A percentile compares a stretch with the other conserved stretches of the same genome.
phyloP scores from a whole-genome alignment of 257 asterid genomes.

The Ballota nigra region DNA sequence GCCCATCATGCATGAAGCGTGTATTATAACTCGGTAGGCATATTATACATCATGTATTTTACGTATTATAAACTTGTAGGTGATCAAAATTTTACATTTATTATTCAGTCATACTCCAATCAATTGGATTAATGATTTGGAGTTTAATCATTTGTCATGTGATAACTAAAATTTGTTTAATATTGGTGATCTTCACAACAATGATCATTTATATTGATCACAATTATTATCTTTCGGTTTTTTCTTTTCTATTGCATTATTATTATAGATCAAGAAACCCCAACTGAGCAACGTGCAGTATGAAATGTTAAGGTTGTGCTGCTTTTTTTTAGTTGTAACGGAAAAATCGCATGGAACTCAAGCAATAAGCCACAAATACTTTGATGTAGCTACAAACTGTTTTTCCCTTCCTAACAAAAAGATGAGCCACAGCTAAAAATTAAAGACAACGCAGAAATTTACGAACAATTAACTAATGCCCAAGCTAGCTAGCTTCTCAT shows the following conservation, averaged over 20 bases:
- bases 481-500: slow-evolving; percentile 15
- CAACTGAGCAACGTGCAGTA: neutral
- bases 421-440: slow-evolving; percentile 26
- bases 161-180: neutral
- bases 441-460: neutral
- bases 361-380: slow-evolving; percentile 22
- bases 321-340: slow-evolving; percentile 19
- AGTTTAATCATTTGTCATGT: neutral
- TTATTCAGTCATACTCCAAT: neutral
- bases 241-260: neutral
- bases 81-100: no score
- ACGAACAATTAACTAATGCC: slow-evolving; percentile 4
- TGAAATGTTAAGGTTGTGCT: neutral
- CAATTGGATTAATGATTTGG: neutral
- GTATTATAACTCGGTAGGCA: neutral
- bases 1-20: neutral
- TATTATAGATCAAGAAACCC: neutral
- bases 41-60: neutral
- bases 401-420: slow-evolving; percentile 9
- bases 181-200: neutral
- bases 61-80: neutral
- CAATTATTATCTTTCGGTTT: neutral
- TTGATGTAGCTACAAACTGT: slow-evolving; percentile 32
- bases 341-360: slow-evolving; percentile 20
- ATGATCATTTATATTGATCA: neutral